Base-by-base conservation (phyloP, 2,329 filamentous ascomycete genomes). In the Lojkania enalia region DNA sequence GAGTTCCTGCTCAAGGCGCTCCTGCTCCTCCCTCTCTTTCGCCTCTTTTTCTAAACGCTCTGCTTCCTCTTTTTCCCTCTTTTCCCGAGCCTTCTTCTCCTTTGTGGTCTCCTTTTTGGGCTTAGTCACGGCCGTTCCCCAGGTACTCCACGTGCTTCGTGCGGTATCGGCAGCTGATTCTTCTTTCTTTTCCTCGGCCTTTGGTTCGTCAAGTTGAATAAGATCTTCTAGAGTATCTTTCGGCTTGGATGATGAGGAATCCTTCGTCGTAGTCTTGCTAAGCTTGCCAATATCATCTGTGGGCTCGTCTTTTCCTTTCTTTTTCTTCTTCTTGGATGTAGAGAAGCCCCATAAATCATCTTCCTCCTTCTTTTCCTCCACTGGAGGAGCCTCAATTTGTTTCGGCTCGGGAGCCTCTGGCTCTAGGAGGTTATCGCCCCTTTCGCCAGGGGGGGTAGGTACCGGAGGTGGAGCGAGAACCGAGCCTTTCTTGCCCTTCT, bases 401-500 rank as follows among this genome's bases (percentile, higher is more conserved):
- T 82, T 79, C 0, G 82, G 78, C 0, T 79, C 79, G 5, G 64
- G 63, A 20, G 67, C 38, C 16, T 62, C 61, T 19, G 55, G 53
- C 5, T 47, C 64, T n/a, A 52, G 51, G 14, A 54, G 60, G 57
- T 76, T 74, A 56, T 76, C 74, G 55, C 74, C 72, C 36, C 74
- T 69, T 20, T 74, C 74, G 44, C 74, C 72, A 43, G 76, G 73
- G 48, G 77, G 72, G 19, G 74, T 69, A 44, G 71, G 74, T 49
- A 78, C 72, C 52, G 77, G 68, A 25, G 74, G 71, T 46, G 71
- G 71, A 33, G 79, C 67, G 45, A 80, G 75, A 18, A 77, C 63
- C 5, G 75, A 71, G 12, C 72, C 68, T 57, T 80, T 81, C 58
- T 76, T 79, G 32, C 70, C 67, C 62, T 82, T 82, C 67, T 81